Evolutionary conservation across 2,329 filamentous ascomycete species (phyloP).

Genomic region (Trichoderma harzianum): DNA sequence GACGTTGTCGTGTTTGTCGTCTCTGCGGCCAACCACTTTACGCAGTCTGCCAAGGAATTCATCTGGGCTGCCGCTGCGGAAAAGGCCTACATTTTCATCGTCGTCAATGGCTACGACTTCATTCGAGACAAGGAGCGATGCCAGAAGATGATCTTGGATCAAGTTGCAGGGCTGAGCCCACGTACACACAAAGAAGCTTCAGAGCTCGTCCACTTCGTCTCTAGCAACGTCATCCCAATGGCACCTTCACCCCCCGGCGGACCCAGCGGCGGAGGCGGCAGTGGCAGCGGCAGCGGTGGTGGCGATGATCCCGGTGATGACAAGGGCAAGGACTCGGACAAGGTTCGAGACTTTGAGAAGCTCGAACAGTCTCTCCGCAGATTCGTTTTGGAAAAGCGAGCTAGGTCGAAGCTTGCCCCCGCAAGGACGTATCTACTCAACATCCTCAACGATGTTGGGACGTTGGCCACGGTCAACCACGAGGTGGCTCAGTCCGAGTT

Average conservation of each 20-base stretch:
- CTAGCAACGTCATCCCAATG: slow-evolving; percentile 89
- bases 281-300: slow-evolving; percentile 51
- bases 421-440: slow-evolving; percentile 95
- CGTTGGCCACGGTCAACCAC: slow-evolving; percentile 78
- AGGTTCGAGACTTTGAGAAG: slow-evolving; percentile 82
- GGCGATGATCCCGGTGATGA: slow-evolving; percentile 57
- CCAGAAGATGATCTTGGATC: slow-evolving; percentile 88
- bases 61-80: slow-evolving; percentile 93
- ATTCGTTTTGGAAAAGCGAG: slow-evolving; percentile 94
- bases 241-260: slow-evolving; percentile 55
- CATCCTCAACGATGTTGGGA: slow-evolving; percentile 81
- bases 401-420: slow-evolving; percentile 90
- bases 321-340: slow-evolving; percentile 85
- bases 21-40: slow-evolving; percentile 96
- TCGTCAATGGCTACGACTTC: slow-evolving; percentile 94
- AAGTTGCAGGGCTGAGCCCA: slow-evolving; percentile 83
- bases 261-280: slow-evolving; percentile 51
- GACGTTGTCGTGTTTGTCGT: slow-evolving; percentile 99
- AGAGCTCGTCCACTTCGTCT: slow-evolving; percentile 96
- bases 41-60: slow-evolving; percentile 94
- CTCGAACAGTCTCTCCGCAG: slow-evolving; percentile 84
- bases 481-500: slow-evolving; percentile 85
- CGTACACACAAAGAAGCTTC: slow-evolving; percentile 87
- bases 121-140: slow-evolving; percentile 90
- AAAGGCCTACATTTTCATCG: slow-evolving; percentile 98